Percentiles rank a stretch among this genome's conserved stretches.
Evolutionary conservation across 2,329 filamentous ascomycete genomes (phyloP).

Genomic region (Aotearoamyces nothofagi): DNA sequence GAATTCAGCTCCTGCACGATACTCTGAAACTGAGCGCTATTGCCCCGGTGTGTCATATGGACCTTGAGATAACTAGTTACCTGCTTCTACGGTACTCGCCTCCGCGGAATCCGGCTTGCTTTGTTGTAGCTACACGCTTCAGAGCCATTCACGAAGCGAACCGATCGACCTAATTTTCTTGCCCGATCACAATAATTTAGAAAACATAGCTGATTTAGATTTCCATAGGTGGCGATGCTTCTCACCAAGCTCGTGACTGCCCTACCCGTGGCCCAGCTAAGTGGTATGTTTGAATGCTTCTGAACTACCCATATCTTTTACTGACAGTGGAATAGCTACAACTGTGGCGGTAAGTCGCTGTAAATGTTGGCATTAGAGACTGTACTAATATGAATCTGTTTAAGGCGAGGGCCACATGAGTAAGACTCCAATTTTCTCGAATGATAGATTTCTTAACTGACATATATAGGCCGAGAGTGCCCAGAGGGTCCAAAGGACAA

Average conservation of each 20-base stretch:
- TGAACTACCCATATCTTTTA: slow-evolving; percentile 3
- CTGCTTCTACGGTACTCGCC: background rate
- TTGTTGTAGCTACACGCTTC: background rate
- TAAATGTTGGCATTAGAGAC: slow-evolving; percentile 11
- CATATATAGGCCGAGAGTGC: slow-evolving; percentile 64
- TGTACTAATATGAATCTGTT: slow-evolving; percentile 24
- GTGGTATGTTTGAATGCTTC: slow-evolving; percentile 40
- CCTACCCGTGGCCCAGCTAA: slow-evolving; percentile 71
- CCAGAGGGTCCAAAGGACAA: slow-evolving; percentile 79
- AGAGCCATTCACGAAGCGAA: too few species aligned
- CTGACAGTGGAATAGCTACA: slow-evolving; percentile 42
- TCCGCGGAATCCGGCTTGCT: background rate
- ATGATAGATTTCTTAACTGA: slow-evolving; percentile 9
- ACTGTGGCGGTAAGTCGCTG: too few species aligned
- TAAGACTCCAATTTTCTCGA: slow-evolving; percentile 27
- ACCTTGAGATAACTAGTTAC: background rate
- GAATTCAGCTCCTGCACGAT: too few species aligned
- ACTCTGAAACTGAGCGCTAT: background rate
- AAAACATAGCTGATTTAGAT: slow-evolving; percentile 13
- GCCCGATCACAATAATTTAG: background rate
- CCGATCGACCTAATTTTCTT: background rate
- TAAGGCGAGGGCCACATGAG: slow-evolving; percentile 66
- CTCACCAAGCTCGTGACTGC: slow-evolving; percentile 75
- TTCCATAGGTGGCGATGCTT: slow-evolving; percentile 50
- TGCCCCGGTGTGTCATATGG: background rate